phyloP scores from a whole-genome alignment of 306 rosid species.

The Glycyrrhiza uralensis region DNA sequence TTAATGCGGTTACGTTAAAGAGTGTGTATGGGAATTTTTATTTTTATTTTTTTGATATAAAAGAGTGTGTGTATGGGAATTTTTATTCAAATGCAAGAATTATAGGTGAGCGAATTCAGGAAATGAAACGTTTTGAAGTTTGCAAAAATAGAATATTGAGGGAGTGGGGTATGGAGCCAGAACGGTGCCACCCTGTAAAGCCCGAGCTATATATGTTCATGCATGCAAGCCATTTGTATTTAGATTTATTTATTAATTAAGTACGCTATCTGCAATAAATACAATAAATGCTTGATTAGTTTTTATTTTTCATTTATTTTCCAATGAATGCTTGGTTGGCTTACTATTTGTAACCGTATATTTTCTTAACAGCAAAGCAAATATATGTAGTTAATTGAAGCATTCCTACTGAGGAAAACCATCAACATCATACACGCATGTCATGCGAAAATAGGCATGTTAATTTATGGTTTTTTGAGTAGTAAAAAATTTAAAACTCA shows the following conservation, averaged over 20 bases:
- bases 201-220: slow-evolving; percentile 5
- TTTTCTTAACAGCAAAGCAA: neutral
- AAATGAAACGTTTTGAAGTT: neutral
- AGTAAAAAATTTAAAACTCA: no score
- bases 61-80: no score
- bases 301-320: slow-evolving; percentile 7
- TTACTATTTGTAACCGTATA: neutral
- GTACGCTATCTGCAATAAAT: neutral
- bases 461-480: neutral
- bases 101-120: neutral
- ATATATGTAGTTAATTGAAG: neutral
- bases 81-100: neutral
- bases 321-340: slow-evolving; percentile 14
- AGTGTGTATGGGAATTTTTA: neutral
- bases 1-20: neutral
- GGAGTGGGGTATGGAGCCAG: slow-evolving; percentile 13
- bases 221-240: slow-evolving; percentile 27
- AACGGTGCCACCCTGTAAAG: slow-evolving; percentile 29
- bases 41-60: no score
- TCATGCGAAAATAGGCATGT: neutral
- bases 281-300: neutral
- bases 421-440: neutral
- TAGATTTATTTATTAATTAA: neutral
- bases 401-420: neutral
- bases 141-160: neutral